phyloP scores from a whole-genome alignment of 805 yeast genomes.

The Monosporozyma yasuniensis region DNA sequence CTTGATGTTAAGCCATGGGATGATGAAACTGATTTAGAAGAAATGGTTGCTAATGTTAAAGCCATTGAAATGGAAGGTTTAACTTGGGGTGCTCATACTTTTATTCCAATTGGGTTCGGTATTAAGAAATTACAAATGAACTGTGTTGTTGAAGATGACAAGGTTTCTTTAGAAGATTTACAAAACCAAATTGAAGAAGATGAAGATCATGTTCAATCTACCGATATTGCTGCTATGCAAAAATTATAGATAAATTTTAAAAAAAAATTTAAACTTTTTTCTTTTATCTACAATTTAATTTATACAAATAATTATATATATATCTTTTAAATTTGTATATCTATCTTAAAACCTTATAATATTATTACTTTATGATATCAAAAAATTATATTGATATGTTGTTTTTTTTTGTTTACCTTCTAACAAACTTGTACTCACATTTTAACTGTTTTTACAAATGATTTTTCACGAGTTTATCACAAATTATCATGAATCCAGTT shows the following conservation, averaged over 20 bases:
- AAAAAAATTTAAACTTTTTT: not conserved
- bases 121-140: constrained; percentile 98
- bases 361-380: not conserved
- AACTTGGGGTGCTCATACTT: constrained; percentile 96
- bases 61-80: constrained; percentile 84
- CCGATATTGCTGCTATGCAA: constrained; percentile 97
- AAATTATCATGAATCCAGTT: too few species aligned
- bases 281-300: not conserved
- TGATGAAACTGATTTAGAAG: constrained; percentile 94
- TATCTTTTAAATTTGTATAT: not conserved
- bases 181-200: constrained; percentile 70
- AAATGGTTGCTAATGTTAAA: constrained; percentile 80
- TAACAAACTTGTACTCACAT: too few species aligned
- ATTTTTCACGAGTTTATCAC: too few species aligned
- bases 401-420: too few species aligned
- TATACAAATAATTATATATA: not conserved
- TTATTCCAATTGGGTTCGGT: constrained; percentile 98
- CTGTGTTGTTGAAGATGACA: constrained; percentile 95
- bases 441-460: too few species aligned
- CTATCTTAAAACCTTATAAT: not conserved
- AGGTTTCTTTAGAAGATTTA: constrained; percentile 87
- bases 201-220: constrained; percentile 99
- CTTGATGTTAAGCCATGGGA: constrained; percentile 99
- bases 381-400: too few species aligned
- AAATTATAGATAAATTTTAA: constrained; percentile 56